Conservation (phyloP, 2,329 filamentous ascomycete genomes). For the Raffaelea deltoideospora region DNA sequence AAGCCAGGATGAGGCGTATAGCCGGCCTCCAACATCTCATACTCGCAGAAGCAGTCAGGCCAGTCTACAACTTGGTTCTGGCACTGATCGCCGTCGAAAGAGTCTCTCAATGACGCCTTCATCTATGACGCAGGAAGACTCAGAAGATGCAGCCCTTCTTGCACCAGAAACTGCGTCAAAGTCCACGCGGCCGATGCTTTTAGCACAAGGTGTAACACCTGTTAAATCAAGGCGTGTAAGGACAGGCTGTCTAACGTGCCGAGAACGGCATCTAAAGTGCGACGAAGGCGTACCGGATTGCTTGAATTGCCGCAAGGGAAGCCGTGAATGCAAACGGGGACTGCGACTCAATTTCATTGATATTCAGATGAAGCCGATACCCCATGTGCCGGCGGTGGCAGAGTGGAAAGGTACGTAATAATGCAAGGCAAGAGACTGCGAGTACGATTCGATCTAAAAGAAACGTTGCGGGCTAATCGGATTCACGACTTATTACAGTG, state of each 20-base stretch:
- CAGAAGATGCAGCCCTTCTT: constrained; percentile 10
- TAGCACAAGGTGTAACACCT: background rate
- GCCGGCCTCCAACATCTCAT: constrained; percentile 8
- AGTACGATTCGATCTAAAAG: background rate
- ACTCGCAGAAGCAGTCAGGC: constrained; percentile 7
- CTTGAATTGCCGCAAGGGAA: constrained; percentile 79
- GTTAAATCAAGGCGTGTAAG: constrained; percentile 22
- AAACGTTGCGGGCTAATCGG: background rate
- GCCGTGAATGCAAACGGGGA: constrained; percentile 70
- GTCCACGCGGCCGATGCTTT: background rate
- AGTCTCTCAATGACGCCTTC: constrained; percentile 6
- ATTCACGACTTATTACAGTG: constrained; percentile 38
- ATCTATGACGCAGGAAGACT: background rate
- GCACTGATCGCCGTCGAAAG: constrained; percentile 5
- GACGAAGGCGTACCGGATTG: constrained; percentile 54
- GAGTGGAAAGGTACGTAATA: constrained; percentile 50
- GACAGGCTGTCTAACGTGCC: constrained; percentile 81
- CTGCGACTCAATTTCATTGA: constrained; percentile 87
- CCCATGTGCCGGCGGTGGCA: constrained; percentile 41
- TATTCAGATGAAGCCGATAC: constrained; percentile 55
- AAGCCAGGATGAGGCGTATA: constrained; percentile 1
- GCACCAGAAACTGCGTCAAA: background rate
- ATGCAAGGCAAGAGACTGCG: background rate
- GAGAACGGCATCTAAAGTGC: constrained; percentile 81
- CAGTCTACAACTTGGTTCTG: background rate